phyloP scores from a whole-genome alignment of 768 basidiomycete genomes.

The Butyriboletus loyo region DNA sequence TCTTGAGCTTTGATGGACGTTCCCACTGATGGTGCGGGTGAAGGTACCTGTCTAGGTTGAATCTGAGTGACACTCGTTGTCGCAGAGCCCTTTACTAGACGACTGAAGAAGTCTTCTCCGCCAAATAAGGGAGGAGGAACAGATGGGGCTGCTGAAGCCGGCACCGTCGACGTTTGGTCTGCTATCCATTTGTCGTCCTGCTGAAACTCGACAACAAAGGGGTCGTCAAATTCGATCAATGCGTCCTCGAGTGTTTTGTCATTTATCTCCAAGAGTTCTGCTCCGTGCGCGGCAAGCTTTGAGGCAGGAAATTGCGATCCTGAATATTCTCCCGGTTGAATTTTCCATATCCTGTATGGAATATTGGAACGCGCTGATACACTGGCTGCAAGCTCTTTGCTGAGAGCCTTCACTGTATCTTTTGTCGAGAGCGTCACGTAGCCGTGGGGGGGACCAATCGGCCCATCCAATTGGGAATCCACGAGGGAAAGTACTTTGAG shows the following conservation, averaged over 20 bases:
- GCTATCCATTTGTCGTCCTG: slow-evolving; percentile 57
- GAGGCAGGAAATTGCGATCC: slow-evolving; percentile 30
- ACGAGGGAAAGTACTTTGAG: slow-evolving; percentile 54
- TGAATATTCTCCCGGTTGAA: slow-evolving; percentile 37
- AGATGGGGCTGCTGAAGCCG: slow-evolving; percentile 13
- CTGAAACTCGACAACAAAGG: slow-evolving; percentile 76
- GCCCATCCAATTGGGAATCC: slow-evolving; percentile 25
- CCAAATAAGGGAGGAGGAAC: slow-evolving; percentile 52
- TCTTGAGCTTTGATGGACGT: slow-evolving; percentile 27
- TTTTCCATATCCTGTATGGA: slow-evolving; percentile 64
- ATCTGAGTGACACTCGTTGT: slow-evolving; percentile 22
- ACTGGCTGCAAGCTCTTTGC: slow-evolving; percentile 38
- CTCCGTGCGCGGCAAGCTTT: slow-evolving; percentile 26
- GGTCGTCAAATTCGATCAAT: slow-evolving; percentile 57
- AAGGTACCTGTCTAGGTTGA: slow-evolving; percentile 25
- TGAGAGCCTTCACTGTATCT: slow-evolving; percentile 45
- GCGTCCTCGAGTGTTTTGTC: slow-evolving; percentile 57
- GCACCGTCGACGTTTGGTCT: slow-evolving; percentile 26
- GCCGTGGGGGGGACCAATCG: slow-evolving; percentile 29
- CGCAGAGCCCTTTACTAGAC: slow-evolving; percentile 29
- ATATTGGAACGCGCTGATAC: slow-evolving; percentile 32
- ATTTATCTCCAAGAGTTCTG: slow-evolving; percentile 42
- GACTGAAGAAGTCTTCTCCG: slow-evolving; percentile 56
- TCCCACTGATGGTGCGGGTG: slow-evolving; percentile 17
- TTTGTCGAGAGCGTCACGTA: slow-evolving; percentile 50